phyloP scores from a whole-genome alignment of 2,329 filamentous ascomycete genomes.

The Plenodomus biglobosus region DNA sequence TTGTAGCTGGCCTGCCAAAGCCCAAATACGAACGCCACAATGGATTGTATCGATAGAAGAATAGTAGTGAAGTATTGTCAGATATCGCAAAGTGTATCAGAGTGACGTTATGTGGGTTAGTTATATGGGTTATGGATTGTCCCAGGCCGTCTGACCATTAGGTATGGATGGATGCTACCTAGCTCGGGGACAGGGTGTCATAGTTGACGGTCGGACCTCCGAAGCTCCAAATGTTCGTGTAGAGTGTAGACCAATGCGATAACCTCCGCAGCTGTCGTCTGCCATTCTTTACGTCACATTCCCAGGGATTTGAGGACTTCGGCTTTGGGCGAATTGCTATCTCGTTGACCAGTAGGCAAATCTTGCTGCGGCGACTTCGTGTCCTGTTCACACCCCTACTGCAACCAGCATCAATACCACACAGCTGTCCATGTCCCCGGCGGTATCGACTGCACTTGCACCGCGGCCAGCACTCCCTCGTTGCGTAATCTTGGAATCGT shows the following conservation, averaged over 20 bases:
- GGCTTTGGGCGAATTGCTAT: not conserved
- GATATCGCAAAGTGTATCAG: not conserved
- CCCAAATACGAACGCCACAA: slow-evolving; percentile 8
- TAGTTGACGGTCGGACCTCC: slow-evolving; percentile 9
- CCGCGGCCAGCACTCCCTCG: slow-evolving; percentile 17
- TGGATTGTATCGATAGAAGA: slow-evolving; percentile 18
- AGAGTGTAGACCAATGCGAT: not conserved
- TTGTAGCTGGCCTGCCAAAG: slow-evolving; percentile 11
- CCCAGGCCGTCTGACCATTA: no score
- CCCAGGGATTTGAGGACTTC: not conserved
- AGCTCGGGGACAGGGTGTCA: not conserved
- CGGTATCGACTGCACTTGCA: slow-evolving; percentile 21
- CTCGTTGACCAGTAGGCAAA: not conserved
- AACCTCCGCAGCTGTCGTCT: not conserved
- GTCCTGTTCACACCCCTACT: slow-evolving; percentile 23
- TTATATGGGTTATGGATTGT: slow-evolving; percentile 4
- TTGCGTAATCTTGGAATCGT: slow-evolving; percentile 12
- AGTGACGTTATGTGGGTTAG: slow-evolving; percentile 4
- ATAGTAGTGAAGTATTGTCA: slow-evolving; percentile 2
- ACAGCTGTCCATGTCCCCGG: slow-evolving; percentile 30
- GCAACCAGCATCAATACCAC: slow-evolving; percentile 15
- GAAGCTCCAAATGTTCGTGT: slow-evolving; percentile 15
- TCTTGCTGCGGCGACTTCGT: slow-evolving; percentile 1
- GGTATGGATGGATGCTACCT: no score
- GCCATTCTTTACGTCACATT: not conserved